phyloP scores from a whole-genome alignment of 257 asterid genomes.

The Solanum neorickii region DNA sequence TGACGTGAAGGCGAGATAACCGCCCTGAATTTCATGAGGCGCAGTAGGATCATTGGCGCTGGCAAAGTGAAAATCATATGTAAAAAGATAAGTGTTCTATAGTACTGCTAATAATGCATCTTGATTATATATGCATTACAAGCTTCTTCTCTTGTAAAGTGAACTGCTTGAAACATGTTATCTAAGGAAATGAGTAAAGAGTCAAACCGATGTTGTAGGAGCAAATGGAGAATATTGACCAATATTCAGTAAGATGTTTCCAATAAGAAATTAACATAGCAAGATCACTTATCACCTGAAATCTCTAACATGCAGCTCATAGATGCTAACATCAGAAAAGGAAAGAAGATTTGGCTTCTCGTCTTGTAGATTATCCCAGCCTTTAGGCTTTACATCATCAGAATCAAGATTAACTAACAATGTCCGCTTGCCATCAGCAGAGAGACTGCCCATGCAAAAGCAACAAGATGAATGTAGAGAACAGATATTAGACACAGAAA shows the following conservation, averaged over 20 bases:
- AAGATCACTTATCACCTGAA: constrained; percentile 53
- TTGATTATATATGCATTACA: neutral
- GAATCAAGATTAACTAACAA: constrained; percentile 62
- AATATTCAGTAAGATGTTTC: neutral
- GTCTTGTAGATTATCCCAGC: constrained; percentile 65
- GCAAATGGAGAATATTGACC: neutral
- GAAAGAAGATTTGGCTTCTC: constrained; percentile 66
- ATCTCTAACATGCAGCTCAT: constrained; percentile 93
- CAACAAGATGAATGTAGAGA: neutral
- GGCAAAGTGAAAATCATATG: constrained; percentile 12
- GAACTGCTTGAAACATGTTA: neutral
- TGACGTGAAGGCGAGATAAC: constrained; percentile 77
- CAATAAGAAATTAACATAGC: neutral
- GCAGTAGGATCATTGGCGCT: constrained; percentile 70
- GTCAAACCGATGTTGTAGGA: neutral
- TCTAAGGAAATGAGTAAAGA: neutral
- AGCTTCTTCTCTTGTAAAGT: neutral
- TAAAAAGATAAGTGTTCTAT: neutral
- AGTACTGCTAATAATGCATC: neutral
- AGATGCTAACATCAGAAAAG: constrained; percentile 74
- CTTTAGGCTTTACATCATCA: constrained; percentile 69
- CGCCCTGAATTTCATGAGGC: constrained; percentile 67
- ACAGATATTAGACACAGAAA: neutral
- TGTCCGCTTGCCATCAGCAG: constrained; percentile 69
- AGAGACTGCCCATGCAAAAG: constrained; percentile 45